Percentiles rank a stretch among this genome's conserved stretches.
These are phyloP conservation scores for Grosmannia clavigera DNA, from an alignment of 2,329 filamentous ascomycete genomes.

Conservation along the genomic window DNA sequence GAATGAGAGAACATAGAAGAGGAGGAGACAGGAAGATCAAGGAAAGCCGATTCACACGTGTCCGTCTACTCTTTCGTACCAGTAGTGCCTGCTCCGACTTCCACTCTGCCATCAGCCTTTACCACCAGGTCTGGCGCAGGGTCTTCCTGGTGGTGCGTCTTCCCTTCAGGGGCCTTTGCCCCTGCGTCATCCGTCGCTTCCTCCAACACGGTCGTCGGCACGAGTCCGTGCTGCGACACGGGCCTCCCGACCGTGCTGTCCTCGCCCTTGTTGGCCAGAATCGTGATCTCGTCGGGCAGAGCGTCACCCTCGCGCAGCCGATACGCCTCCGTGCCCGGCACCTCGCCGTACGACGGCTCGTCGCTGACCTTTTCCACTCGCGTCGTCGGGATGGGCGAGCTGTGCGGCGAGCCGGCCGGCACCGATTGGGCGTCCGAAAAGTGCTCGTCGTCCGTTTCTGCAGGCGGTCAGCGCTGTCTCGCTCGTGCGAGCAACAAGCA, in stretches of 20 bases:
- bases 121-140: conserved; percentile 40
- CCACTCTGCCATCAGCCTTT: conserved; percentile 30
- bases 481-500: background rate
- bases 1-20: background rate
- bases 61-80: conserved; percentile 25
- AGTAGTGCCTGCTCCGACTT: conserved; percentile 17
- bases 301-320: conserved; percentile 43
- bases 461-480: conserved; percentile 4
- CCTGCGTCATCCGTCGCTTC: conserved; percentile 33
- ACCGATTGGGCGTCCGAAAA: conserved; percentile 54
- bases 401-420: conserved; percentile 26
- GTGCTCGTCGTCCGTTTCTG: conserved; percentile 53
- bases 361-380: conserved; percentile 47
- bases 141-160: conserved; percentile 35
- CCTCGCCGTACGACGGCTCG: conserved; percentile 46
- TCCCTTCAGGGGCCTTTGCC: conserved; percentile 30
- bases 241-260: background rate
- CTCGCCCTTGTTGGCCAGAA: conserved; percentile 23
- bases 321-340: conserved; percentile 48
- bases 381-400: conserved; percentile 44
- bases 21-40: conserved; percentile 8
- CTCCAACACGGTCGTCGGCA: conserved; percentile 42
- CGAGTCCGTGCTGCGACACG: conserved; percentile 10
- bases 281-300: conserved; percentile 46
- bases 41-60: background rate